phyloP scores from a whole-genome alignment of 176 grass and related monocot genomes.

The Oryza brachyantha region DNA sequence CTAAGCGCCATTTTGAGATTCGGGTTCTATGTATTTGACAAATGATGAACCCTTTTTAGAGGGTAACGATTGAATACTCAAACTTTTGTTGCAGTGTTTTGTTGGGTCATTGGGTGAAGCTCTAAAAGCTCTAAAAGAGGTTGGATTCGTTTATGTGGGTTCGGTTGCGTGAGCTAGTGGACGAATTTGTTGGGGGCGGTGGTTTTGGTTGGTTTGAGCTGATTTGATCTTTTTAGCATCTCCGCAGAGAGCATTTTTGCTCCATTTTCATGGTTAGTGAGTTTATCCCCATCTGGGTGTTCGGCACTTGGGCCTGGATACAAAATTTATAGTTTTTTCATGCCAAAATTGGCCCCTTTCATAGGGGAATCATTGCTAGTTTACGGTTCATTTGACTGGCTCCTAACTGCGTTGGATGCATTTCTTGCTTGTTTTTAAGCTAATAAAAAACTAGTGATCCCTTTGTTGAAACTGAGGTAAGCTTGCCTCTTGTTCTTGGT shows the following conservation, averaged over 20 bases:
- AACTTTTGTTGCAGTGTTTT: too few relatives aligned
- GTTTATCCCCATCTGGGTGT: not conserved
- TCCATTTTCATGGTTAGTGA: too few relatives aligned
- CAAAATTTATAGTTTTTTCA: not conserved
- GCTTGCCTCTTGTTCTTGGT: not conserved
- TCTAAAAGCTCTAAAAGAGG: too few relatives aligned
- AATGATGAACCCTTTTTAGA: too few relatives aligned
- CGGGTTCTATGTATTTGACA: too few relatives aligned
- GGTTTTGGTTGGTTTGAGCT: not conserved
- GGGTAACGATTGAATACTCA: too few relatives aligned
- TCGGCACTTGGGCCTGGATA: too few relatives aligned
- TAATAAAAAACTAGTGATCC: not conserved
- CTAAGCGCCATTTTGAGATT: too few relatives aligned
- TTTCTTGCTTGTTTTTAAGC: not conserved
- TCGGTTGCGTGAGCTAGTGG: not conserved
- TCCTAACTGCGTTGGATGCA: not conserved
- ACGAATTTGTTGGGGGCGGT: not conserved
- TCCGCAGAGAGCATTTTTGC: constrained; percentile 29
- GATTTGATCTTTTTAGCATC: not conserved
- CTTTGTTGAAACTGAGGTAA: not conserved
- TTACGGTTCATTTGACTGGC: not conserved
- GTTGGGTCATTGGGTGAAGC: too few relatives aligned
- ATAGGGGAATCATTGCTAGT: not conserved
- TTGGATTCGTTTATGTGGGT: not conserved
- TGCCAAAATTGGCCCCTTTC: not conserved